Conservation (phyloP, 2,329 filamentous ascomycete species). For the Neofusicoccum parvum region DNA sequence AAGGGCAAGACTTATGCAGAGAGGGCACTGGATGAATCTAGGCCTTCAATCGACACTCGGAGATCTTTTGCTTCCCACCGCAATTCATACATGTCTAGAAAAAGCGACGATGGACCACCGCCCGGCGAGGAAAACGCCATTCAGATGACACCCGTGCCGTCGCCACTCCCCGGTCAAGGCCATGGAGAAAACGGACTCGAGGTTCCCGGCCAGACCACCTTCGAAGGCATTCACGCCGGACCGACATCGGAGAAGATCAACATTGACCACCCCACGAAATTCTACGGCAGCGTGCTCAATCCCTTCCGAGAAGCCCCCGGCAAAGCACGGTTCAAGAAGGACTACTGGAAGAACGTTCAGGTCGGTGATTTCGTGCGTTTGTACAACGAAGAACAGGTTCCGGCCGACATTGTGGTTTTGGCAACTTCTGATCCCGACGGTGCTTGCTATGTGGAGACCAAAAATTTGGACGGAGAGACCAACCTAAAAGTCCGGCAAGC, state of each 20-base stretch:
- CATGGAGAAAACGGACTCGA: constrained; percentile 36
- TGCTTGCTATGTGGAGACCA: constrained; percentile 96
- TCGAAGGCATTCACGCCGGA: constrained; percentile 31
- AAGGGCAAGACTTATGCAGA: constrained; percentile 55
- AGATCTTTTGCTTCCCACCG: constrained; percentile 60
- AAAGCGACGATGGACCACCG: constrained; percentile 30
- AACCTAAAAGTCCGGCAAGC: constrained; percentile 95
- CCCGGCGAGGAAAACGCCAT: constrained; percentile 64
- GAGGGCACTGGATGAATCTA: constrained; percentile 54
- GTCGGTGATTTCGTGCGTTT: constrained; percentile 96
- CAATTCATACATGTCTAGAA: constrained; percentile 55
- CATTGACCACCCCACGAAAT: constrained; percentile 46
- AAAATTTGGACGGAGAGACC: constrained; percentile 96
- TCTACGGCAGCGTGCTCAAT: constrained; percentile 74
- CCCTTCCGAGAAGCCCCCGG: constrained; percentile 65
- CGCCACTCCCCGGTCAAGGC: constrained; percentile 65
- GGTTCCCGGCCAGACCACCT: constrained; percentile 25
- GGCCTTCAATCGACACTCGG: constrained; percentile 68
- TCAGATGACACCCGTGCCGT: constrained; percentile 93
- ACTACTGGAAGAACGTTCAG: constrained; percentile 92
- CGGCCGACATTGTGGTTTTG: constrained; percentile 88
- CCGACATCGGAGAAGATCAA: constrained; percentile 27
- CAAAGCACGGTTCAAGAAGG: constrained; percentile 84
- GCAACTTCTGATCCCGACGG: constrained; percentile 93
- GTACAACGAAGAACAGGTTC: constrained; percentile 94